A percentile compares a stretch with the other conserved stretches of the same genome.
Conservation (phyloP, 164 flowering plant species). For the Sextonia rubra region DNA sequence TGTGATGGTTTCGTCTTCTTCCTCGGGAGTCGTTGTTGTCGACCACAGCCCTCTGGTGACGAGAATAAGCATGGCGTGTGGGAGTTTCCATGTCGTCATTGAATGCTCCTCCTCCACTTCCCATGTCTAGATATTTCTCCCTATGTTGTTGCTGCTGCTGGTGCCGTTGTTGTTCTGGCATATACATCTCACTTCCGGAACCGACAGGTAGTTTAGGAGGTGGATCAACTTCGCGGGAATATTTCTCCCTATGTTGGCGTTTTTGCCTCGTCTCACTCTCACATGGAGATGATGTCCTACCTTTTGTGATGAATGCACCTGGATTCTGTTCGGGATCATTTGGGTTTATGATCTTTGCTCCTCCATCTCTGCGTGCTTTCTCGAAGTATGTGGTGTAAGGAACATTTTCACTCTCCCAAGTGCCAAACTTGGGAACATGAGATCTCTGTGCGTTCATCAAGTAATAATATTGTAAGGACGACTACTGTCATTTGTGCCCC, state of each 20-base stretch:
- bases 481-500: neutral
- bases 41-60: neutral
- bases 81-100: slow-evolving; percentile 2
- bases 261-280: slow-evolving; percentile 4
- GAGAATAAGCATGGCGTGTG: slow-evolving; percentile 5
- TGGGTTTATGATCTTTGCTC: slow-evolving; percentile 43
- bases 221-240: slow-evolving; percentile 1
- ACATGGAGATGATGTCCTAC: neutral
- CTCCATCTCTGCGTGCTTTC: slow-evolving; percentile 45
- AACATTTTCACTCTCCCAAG: slow-evolving; percentile 53
- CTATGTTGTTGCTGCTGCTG: slow-evolving; percentile 1
- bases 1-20: slow-evolving; percentile 16
- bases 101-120: slow-evolving; percentile 6
- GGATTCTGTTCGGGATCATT: slow-evolving; percentile 71
- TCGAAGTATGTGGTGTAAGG: slow-evolving; percentile 61
- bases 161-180: slow-evolving; percentile 9
- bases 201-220: neutral
- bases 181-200: neutral
- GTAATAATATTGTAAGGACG: neutral
- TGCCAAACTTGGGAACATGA: slow-evolving; percentile 58
- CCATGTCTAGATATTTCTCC: neutral
- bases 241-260: neutral
- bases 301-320: slow-evolving; percentile 29
- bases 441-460: slow-evolving; percentile 25
- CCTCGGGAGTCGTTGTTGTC: neutral